These are phyloP conservation scores for Lomentospora prolificans DNA, from an alignment of 2,329 filamentous ascomycete genomes.

Conservation along the genomic window DNA sequence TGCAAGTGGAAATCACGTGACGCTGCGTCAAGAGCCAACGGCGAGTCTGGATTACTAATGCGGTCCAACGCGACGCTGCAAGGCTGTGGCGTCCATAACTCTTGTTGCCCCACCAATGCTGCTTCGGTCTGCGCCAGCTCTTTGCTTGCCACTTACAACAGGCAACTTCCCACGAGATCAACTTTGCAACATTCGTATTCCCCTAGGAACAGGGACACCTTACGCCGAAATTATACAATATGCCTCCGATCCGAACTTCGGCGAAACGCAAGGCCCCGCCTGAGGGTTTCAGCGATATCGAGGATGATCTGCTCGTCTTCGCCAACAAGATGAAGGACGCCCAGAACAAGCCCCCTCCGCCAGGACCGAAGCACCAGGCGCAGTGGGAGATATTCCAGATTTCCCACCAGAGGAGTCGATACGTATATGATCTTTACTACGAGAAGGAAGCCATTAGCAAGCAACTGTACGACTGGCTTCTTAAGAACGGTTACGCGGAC, in stretches of 20 bases:
- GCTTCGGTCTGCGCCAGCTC: not conserved
- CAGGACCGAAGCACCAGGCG: conserved; percentile 75
- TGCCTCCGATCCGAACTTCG: conserved; percentile 69
- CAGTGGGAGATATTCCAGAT: conserved; percentile 98
- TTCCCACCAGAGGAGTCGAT: conserved; percentile 79
- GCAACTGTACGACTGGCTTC: conserved; percentile 84
- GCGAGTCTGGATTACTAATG: not conserved
- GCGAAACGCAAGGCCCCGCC: conserved; percentile 75
- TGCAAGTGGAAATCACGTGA: not conserved
- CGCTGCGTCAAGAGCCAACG: not conserved
- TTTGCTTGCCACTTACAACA: not conserved
- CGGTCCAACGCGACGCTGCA: not conserved
- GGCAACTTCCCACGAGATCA: not conserved
- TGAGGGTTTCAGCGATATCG: conserved; percentile 79
- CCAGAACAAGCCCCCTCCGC: conserved; percentile 77
- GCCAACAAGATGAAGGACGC: conserved; percentile 91
- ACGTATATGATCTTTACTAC: conserved; percentile 97
- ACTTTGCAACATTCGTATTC: not conserved
- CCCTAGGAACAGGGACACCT: not conserved
- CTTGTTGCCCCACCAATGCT: not conserved
- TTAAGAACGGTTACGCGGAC: conserved; percentile 96
- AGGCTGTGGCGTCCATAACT: not conserved
- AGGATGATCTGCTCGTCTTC: conserved; percentile 78
- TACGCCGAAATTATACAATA: conserved; percentile 22
- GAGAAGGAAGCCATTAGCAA: conserved; percentile 93